Percentiles rank a stretch among this genome's conserved stretches.
Conservation (phyloP, 2,329 filamentous ascomycete genomes). For the Curvularia lunata region DNA sequence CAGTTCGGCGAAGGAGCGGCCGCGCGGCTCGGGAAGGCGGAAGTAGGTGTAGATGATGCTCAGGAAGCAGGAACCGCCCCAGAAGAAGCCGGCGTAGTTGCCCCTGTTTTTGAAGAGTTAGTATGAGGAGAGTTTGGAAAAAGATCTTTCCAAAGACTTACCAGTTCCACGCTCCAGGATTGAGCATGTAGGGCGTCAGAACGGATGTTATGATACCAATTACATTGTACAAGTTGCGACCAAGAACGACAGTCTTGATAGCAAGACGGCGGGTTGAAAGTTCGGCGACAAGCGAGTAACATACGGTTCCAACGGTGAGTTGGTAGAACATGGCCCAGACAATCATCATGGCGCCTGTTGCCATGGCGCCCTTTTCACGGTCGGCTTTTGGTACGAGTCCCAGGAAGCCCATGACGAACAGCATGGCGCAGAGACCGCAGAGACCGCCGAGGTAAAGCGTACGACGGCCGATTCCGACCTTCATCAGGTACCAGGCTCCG, state of each 20-base stretch:
- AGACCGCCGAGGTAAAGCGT: slow-evolving; percentile 78
- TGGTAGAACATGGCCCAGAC: slow-evolving; percentile 69
- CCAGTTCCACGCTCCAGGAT: slow-evolving; percentile 81
- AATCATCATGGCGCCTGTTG: slow-evolving; percentile 82
- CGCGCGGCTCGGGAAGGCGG: slow-evolving; percentile 78
- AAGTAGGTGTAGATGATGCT: slow-evolving; percentile 85
- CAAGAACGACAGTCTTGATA: slow-evolving; percentile 90
- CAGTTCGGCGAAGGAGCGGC: slow-evolving; percentile 83
- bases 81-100: slow-evolving; percentile 88
- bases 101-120: slow-evolving; percentile 56
- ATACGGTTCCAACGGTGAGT: slow-evolving; percentile 84
- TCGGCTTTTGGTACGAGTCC: slow-evolving; percentile 71
- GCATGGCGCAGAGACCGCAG: slow-evolving; percentile 71
- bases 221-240: slow-evolving; percentile 77
- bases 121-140: neutral
- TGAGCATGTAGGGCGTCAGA: slow-evolving; percentile 90
- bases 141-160: neutral
- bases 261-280: slow-evolving; percentile 81
- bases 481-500: slow-evolving; percentile 82
- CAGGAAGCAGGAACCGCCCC: slow-evolving; percentile 79
- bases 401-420: slow-evolving; percentile 83
- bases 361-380: slow-evolving; percentile 68
- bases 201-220: slow-evolving; percentile 82
- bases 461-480: slow-evolving; percentile 74
- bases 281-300: slow-evolving; percentile 87